Conservation (phyloP, 768 basidiomycete species). For the Neoboletus subvelutipes region DNA sequence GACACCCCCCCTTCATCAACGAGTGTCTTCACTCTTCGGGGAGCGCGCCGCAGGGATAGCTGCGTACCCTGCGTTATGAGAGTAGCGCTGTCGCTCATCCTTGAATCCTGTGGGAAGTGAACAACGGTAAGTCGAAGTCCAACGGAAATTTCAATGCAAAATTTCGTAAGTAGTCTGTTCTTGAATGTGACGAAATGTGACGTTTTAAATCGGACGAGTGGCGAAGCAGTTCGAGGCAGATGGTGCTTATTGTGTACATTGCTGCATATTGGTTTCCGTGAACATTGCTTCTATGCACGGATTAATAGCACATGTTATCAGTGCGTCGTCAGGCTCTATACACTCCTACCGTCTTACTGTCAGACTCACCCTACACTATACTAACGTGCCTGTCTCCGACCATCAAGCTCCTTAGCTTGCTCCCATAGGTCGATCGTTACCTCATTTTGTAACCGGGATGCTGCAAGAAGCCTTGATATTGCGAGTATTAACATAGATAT, state of each 20-base stretch:
- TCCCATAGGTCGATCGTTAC: slow-evolving; percentile 65
- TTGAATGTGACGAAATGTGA: slow-evolving; percentile 9
- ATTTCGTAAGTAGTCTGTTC: slow-evolving; percentile 7
- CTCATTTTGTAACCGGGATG: slow-evolving; percentile 55
- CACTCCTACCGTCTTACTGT: background rate
- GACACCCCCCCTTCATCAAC: slow-evolving; percentile 22
- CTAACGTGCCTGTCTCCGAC: slow-evolving; percentile 34
- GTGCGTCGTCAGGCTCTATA: background rate
- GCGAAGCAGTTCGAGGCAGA: background rate
- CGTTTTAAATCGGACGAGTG: slow-evolving; percentile 12
- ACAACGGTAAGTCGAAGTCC: background rate
- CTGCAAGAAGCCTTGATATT: slow-evolving; percentile 53
- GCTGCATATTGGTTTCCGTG: background rate
- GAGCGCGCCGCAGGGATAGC: slow-evolving; percentile 25
- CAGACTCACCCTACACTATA: slow-evolving; percentile 10
- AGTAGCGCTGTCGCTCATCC: slow-evolving; percentile 15
- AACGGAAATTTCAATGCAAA: background rate
- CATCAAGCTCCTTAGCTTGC: slow-evolving; percentile 59
- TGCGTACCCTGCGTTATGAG: slow-evolving; percentile 24
- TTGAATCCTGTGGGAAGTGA: background rate
- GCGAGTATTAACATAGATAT: slow-evolving; percentile 5
- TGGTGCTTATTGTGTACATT: slow-evolving; percentile 1
- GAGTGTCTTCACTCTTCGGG: slow-evolving; percentile 17
- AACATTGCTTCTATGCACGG: background rate
- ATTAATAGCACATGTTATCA: background rate